Conservation (phyloP, 257 asterid genomes). For the Solanum acaule region DNA sequence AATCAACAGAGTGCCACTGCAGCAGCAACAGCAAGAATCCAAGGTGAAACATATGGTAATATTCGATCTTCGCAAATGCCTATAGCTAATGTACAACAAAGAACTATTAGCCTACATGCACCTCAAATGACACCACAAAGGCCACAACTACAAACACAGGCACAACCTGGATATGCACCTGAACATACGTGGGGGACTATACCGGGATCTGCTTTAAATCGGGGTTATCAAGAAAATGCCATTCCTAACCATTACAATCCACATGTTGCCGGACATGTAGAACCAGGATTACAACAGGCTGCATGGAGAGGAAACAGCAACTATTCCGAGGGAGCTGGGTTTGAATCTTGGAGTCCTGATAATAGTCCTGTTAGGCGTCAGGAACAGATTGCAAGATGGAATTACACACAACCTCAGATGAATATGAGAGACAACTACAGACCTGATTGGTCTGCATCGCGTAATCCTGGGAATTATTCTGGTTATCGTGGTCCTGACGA, state of each 20-base stretch:
- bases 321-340: constrained; percentile 21
- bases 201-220: not conserved
- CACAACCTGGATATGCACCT: constrained; percentile 6
- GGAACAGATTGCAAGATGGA: constrained; percentile 25
- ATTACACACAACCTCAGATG: constrained; percentile 17
- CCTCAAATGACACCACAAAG: constrained; percentile 11
- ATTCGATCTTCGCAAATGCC: constrained; percentile 15
- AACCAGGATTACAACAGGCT: constrained; percentile 1
- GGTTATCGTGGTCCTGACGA: constrained; percentile 27
- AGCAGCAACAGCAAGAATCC: not conserved
- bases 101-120: not conserved
- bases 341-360: constrained; percentile 72
- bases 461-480: constrained; percentile 19
- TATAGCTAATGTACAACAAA: not conserved
- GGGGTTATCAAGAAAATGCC: constrained; percentile 23
- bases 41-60: constrained; percentile 12
- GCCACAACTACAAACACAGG: constrained; percentile 13
- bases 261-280: constrained; percentile 15
- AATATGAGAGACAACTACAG: constrained; percentile 22
- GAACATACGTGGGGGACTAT: constrained; percentile 12
- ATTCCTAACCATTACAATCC: constrained; percentile 20
- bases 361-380: constrained; percentile 46
- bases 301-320: constrained; percentile 34
- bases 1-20: constrained; percentile 7
- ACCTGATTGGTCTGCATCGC: constrained; percentile 18